Evolutionary conservation across 2,329 filamentous ascomycete species (phyloP), one percentile per base, ranked within the genome.

Genomic region (Penicillium concentricum): DNA sequence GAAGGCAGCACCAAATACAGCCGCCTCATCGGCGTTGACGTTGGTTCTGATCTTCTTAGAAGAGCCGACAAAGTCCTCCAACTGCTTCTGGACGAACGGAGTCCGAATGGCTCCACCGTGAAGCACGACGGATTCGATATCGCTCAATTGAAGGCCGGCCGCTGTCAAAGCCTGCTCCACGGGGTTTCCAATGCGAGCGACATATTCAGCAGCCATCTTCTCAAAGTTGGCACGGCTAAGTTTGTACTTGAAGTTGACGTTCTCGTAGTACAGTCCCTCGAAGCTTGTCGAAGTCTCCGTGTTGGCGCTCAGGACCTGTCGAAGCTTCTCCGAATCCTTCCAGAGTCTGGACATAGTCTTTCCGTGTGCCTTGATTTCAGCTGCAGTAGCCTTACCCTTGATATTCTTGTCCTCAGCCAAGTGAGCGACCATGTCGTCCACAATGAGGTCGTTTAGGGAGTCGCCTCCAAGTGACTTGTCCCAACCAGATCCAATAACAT

Each of bases 11-110:
- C 94, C 94, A 74, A 97, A 96, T 10, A 96, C 94, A 49, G 94
- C 94, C 24, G 94, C 89, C 77, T 99, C 94, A 69, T 99, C 94
- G 12, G 93, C 90, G 78, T 99, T 99, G 71, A 99, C 94, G 67
- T 95, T 99, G 69, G 88, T 89, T 62, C 92, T 88, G 58, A 99
- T 82, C 80, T 96, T 97, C 50, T 89, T 86, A 8, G 86, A 76
- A 18, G 82, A 84, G 37, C 90, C 89, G 49, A 87, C 84, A 42
- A 90, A 76, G 60, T 86, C 84, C 76, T 97, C 92, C 16, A 99
- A 85, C 67, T 89, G 84, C 76, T 88, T 93, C 74, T 97, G 93
- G 12, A 99, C 91, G 67, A 97, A 97, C 0, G 94, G 94, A 9
- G 93, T 97, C 59, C 94, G 87, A 44, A 91, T 88, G 43, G 88